Conservation (phyloP, 2,329 filamentous ascomycete species). For the Microdochium paspali region DNA sequence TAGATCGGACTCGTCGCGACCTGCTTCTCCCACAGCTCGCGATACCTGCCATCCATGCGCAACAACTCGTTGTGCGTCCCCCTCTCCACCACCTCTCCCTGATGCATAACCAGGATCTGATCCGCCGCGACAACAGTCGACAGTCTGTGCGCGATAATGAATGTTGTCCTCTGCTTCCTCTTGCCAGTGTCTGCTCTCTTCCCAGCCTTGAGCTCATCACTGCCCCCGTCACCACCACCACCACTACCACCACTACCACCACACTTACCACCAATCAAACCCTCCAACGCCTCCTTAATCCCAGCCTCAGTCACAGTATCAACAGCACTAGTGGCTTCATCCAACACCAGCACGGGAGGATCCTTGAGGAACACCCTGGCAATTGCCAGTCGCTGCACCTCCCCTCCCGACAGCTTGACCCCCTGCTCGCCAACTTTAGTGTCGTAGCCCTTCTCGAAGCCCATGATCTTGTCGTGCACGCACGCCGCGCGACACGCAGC, state of each 20-base stretch:
- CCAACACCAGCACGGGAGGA: conserved; percentile 65
- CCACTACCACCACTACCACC: too few relatives aligned
- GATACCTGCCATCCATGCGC: conserved; percentile 34
- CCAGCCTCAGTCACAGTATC: conserved; percentile 65
- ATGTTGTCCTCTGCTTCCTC: conserved; percentile 33
- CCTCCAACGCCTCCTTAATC: too few relatives aligned
- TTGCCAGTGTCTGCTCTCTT: too few relatives aligned
- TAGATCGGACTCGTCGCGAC: too few relatives aligned
- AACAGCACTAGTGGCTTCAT: conserved; percentile 73
- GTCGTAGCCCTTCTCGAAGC: conserved; percentile 55
- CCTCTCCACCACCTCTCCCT: conserved; percentile 39
- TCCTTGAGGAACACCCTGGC: conserved; percentile 65
- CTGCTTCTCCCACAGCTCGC: conserved; percentile 41
- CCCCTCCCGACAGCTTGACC: conserved; percentile 66
- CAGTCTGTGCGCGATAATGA: conserved; percentile 36
- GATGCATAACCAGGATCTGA: conserved; percentile 40
- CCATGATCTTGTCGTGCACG: conserved; percentile 58
- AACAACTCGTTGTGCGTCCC: conserved; percentile 41
- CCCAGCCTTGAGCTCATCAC: too few relatives aligned
- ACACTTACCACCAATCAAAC: too few relatives aligned
- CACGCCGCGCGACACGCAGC: conserved; percentile 59
- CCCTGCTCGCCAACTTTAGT: conserved; percentile 64
- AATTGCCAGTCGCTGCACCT: conserved; percentile 70
- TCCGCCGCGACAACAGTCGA: conserved; percentile 37
- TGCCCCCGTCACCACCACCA: too few relatives aligned